Evolutionary conservation across 1,284 basidiomycete species (phyloP).

Genomic region (Ganoderma lingzhi): DNA sequence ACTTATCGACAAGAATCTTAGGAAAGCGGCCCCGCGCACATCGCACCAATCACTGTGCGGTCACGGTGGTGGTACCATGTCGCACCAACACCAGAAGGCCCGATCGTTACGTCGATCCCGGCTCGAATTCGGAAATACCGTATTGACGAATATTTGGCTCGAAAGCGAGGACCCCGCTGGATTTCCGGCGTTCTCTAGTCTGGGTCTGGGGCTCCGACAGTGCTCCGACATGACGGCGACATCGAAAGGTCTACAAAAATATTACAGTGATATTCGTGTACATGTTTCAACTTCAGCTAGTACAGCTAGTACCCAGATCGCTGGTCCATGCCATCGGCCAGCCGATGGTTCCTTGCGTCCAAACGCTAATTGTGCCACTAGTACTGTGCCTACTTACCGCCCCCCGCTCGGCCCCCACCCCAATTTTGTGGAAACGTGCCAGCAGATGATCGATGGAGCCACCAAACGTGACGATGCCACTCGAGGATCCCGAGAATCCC

Average conservation of each 20-base stretch:
- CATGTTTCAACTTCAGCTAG: not conserved
- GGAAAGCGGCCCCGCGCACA: too few species aligned
- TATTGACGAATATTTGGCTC: not conserved
- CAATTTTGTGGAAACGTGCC: not conserved
- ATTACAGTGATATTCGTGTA: not conserved
- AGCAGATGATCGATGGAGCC: not conserved
- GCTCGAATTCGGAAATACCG: not conserved
- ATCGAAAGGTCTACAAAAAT: too few species aligned
- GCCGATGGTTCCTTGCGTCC: not conserved
- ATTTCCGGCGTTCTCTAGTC: not conserved
- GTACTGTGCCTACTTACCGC: not conserved
- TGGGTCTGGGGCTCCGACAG: not conserved
- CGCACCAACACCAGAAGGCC: not conserved
- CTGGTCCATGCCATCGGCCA: not conserved
- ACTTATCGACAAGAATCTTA: not conserved
- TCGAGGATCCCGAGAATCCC: not conserved
- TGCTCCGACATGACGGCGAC: not conserved
- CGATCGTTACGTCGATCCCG: not conserved
- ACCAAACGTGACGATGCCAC: not conserved
- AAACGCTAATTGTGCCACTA: not conserved
- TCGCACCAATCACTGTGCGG: too few species aligned
- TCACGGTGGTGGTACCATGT: not conserved
- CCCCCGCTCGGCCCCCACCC: not conserved
- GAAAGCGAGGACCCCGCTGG: not conserved
- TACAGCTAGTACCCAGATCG: not conserved